Evolutionary conservation across 2,329 filamentous ascomycete species (phyloP), one percentile per base, ranked within the genome.

Genomic region (Sporothrix variecibatus): DNA sequence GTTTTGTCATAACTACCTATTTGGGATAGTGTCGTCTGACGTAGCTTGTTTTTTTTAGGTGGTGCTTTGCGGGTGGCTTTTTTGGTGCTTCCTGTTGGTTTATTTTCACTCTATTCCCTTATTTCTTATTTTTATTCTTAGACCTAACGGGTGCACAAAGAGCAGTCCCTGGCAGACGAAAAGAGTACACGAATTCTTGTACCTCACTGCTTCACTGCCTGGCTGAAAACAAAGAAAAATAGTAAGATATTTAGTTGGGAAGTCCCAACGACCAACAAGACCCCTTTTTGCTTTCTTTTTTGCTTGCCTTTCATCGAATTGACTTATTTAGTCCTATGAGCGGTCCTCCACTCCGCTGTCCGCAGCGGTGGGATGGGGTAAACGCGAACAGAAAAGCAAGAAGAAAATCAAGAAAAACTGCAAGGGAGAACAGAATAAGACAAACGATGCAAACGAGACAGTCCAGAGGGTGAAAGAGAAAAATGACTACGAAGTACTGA

Each of bases 1-100:
- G 73, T 71, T 71, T 56, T 74, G 75, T 74, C 73, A 74, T 72
- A 73, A 60, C 73, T 71, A 51, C 72, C 68, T 51, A 28, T 53
- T 71, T 51, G 5, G 69, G 75, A 72, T 75, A 74, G 73, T 56
- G 56, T 56, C 20, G 23, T 38, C 28, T 34, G 15, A 53, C 60
- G 26, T 34, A 20, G 28, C 34, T n/a, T 28, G n/a, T n/a, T 67
- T 62, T 62, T 31, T 8, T 5, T 34, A 49, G 43, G 43, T 49
- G 43, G 43, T 46, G 2, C 5, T 15, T 20, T 49, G 43, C 15
- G 43, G 15, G 43, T 49, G 43, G 43, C 43, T 49, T 49, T 49
- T 49, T 3, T 49, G 43, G 43, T 43, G 43, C 43, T 49, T 49
- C 40, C 40, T 43, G 4, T 40, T 9, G 38, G 38, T 4, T 40